phyloP scores from a whole-genome alignment of 495 filamentous ascomycete genomes.

The Tuber indicum region DNA sequence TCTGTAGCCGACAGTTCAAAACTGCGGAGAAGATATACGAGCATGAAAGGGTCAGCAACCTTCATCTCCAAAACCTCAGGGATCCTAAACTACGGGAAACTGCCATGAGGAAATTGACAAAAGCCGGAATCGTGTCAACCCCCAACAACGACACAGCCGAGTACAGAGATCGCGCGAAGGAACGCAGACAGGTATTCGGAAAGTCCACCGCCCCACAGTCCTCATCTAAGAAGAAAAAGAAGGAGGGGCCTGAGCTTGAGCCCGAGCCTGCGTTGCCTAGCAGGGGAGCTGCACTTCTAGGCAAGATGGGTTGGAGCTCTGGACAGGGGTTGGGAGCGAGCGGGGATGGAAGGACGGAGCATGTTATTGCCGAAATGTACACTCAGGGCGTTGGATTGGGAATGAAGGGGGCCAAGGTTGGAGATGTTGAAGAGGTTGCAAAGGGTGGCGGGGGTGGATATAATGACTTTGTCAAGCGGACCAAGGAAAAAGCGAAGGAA shows the following conservation, averaged over 20 bases:
- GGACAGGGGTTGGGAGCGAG: slow-evolving; percentile 75
- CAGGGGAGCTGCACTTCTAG: slow-evolving; percentile 77
- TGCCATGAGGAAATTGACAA: slow-evolving; percentile 55
- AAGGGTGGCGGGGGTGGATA: slow-evolving; percentile 63
- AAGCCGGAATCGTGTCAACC: slow-evolving; percentile 45
- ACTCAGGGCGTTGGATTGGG: slow-evolving; percentile 78
- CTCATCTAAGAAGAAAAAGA: slow-evolving; percentile 45
- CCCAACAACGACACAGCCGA: slow-evolving; percentile 42
- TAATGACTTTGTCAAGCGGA: slow-evolving; percentile 68
- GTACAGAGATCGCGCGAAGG: slow-evolving; percentile 79
- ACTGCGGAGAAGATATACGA: slow-evolving; percentile 59
- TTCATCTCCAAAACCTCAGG: slow-evolving; percentile 65
- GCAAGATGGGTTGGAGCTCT: slow-evolving; percentile 85
- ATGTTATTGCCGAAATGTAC: slow-evolving; percentile 73
- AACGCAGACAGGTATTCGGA: slow-evolving; percentile 70
- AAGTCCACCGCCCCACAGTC: slow-evolving; percentile 54
- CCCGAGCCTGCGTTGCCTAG: slow-evolving; percentile 49
- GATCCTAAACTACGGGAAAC: slow-evolving; percentile 55
- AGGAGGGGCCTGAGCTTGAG: slow-evolving; percentile 35
- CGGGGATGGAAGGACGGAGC: slow-evolving; percentile 67
- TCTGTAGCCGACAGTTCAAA: slow-evolving; percentile 72
- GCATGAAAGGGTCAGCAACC: slow-evolving; percentile 68
- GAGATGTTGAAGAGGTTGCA: slow-evolving; percentile 76
- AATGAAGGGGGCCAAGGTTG: slow-evolving; percentile 72
- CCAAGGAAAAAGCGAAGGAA: slow-evolving; percentile 71